These are phyloP conservation scores for Waltergamsia citrina DNA, from an alignment of 2,329 filamentous ascomycete species.

Conservation along the genomic window DNA sequence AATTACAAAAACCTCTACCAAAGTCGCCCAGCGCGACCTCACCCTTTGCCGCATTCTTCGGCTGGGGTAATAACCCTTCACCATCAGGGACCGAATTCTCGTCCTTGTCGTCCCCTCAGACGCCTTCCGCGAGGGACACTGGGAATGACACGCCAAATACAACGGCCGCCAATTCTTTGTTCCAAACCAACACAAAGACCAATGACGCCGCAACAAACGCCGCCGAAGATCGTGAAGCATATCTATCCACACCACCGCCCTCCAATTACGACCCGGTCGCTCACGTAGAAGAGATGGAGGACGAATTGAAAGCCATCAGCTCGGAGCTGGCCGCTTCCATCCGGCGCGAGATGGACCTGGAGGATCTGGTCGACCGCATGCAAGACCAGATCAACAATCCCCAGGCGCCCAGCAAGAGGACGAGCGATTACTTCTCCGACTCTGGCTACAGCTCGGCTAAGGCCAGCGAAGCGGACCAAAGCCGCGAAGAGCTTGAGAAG, in stretches of 20 bases:
- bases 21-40: slow-evolving; percentile 40
- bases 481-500: slow-evolving; percentile 67
- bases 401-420: slow-evolving; percentile 56
- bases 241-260: slow-evolving; percentile 38
- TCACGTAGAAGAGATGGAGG: slow-evolving; percentile 81
- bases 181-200: slow-evolving; percentile 25
- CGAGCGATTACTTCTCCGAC: slow-evolving; percentile 97
- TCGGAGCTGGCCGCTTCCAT: slow-evolving; percentile 88
- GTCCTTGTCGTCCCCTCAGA: slow-evolving; percentile 43
- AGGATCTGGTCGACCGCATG: slow-evolving; percentile 83
- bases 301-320: slow-evolving; percentile 88
- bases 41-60: slow-evolving; percentile 43
- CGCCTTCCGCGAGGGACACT: slow-evolving; percentile 25
- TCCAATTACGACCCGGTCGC: slow-evolving; percentile 26
- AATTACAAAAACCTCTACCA: slow-evolving; percentile 44
- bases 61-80: slow-evolving; percentile 38
- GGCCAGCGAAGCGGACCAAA: slow-evolving; percentile 57
- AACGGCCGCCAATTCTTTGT: slow-evolving; percentile 15
- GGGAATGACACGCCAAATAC: slow-evolving; percentile 20
- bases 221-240: slow-evolving; percentile 40
- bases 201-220: slow-evolving; percentile 31
- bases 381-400: slow-evolving; percentile 64
- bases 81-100: slow-evolving; percentile 41
- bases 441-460: slow-evolving; percentile 82
- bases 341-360: slow-evolving; percentile 88